Evolutionary conservation across 257 asterid genomes (phyloP), one percentile per base, ranked within the genome.

Genomic region (Coffea eugenioides): DNA sequence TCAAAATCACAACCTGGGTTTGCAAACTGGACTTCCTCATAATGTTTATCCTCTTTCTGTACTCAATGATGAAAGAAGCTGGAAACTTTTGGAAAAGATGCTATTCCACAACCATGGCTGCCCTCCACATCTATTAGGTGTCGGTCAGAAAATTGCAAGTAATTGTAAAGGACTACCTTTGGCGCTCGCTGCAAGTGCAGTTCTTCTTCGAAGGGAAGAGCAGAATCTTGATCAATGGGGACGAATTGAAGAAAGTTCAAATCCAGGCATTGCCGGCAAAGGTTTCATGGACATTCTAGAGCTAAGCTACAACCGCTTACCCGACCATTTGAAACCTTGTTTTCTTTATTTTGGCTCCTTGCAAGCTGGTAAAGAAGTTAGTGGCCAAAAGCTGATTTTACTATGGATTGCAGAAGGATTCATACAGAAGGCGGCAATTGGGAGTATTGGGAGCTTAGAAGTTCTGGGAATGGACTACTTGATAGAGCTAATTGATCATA

Each of bases 391-490:
- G 25, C 46, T 76, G 64, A 76, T n/a, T 7, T 36, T 20, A 64
- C 13, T 76, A n/a, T 76, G 79, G 72, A 12, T 76, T 14, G 34
- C 72, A 4, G 79, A 76, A 76, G 79, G 79, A 12, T 76, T 76
- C 5, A 27, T 76, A n/a, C 8, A 6, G 8, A 43, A 46, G 5
- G 23, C 51, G 0, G 46, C 14, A 56, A 65, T 6, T n/a, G 49
- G 49, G 41, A 64, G 69, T 10, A 64, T n/a, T 14, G 6, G 8
- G 52, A 27, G 49, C 52, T 15, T 64, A 25, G 72, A 61, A n/a
- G 31, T 11, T 45, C 6, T 76, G 72, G 72, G 72, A 2, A 43
- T 25, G 27, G 62, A 76, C 3, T 64, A 62, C 16, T 9, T n/a
- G 72, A n/a, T 46, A 10, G 49, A 46, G 49, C 49, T 46, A 46